A percentile compares a stretch with the other conserved stretches of the same genome.
Evolutionary conservation across 805 yeast genomes (phyloP).

Genomic region (Groenewaldozyma tartarivorans): DNA sequence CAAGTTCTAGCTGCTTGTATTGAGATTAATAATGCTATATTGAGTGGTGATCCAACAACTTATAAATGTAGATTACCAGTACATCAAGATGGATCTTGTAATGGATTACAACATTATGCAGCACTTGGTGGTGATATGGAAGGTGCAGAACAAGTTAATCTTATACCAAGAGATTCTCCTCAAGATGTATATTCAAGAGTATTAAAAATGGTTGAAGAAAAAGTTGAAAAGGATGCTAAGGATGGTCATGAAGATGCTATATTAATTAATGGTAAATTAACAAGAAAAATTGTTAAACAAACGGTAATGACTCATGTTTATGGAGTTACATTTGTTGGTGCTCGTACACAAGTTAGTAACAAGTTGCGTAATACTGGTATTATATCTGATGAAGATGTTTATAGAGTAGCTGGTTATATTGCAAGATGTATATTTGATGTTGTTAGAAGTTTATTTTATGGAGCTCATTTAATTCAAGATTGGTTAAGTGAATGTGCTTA

Average conservation of each 20-base stretch:
- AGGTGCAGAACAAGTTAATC: constrained; percentile 55
- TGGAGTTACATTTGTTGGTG: constrained; percentile 94
- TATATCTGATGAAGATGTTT: constrained; percentile 37
- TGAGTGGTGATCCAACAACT: constrained; percentile 39
- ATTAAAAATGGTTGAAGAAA: constrained; percentile 36
- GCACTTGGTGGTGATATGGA: constrained; percentile 62
- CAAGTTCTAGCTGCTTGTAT: constrained; percentile 49
- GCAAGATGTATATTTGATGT: constrained; percentile 74
- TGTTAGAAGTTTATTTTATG: constrained; percentile 73
- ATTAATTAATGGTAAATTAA: constrained; percentile 51
- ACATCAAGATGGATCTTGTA: constrained; percentile 62
- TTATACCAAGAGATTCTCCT: constrained; percentile 46
- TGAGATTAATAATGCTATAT: constrained; percentile 42
- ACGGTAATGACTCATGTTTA: constrained; percentile 98
- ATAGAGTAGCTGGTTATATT: constrained; percentile 50
- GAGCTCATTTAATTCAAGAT: constrained; percentile 93
- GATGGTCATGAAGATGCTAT: constrained; percentile 23
- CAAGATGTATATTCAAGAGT: constrained; percentile 55
- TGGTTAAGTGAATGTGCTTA: constrained; percentile 89
- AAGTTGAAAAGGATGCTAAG: constrained; percentile 39
- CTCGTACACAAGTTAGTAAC: constrained; percentile 76
- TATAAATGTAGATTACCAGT: constrained; percentile 45
- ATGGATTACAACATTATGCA: constrained; percentile 61
- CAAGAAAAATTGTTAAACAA: constrained; percentile 87
- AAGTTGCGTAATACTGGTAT: constrained; percentile 56